phyloP scores from a whole-genome alignment of 495 filamentous ascomycete species.

The Hyaloscypha hepaticicola region DNA sequence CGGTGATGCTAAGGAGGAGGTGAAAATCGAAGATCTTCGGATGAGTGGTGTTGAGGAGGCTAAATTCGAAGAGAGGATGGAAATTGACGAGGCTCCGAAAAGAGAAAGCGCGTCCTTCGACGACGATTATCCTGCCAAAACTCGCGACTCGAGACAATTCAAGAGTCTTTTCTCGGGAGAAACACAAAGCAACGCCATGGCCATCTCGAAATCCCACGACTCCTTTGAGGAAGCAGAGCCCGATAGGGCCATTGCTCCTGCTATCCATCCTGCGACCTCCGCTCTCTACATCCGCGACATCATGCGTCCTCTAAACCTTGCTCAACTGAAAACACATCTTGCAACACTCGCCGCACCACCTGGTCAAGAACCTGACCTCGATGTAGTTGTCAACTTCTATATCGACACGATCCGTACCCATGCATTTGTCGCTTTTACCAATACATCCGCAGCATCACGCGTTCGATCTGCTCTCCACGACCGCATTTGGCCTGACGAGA shows the following conservation, averaged over 20 bases:
- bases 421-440: constrained; percentile 72
- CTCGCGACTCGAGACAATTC: constrained; percentile 47
- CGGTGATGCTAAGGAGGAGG: constrained; percentile 1
- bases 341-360: constrained; percentile 62
- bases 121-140: constrained; percentile 10
- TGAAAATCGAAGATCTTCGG: background rate
- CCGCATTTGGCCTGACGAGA: constrained; percentile 82
- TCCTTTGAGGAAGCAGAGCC: constrained; percentile 20
- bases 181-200: constrained; percentile 11
- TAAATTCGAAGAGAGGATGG: constrained; percentile 11
- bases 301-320: constrained; percentile 78
- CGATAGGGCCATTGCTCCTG: constrained; percentile 52
- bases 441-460: constrained; percentile 67
- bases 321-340: constrained; percentile 64
- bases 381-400: constrained; percentile 65
- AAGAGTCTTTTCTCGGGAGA: constrained; percentile 49
- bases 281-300: constrained; percentile 90
- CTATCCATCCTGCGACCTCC: constrained; percentile 78
- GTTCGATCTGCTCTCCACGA: constrained; percentile 77
- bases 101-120: constrained; percentile 4
- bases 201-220: constrained; percentile 11
- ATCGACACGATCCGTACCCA: constrained; percentile 86
- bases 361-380: constrained; percentile 45
- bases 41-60: background rate
- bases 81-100: constrained; percentile 1